Evolutionary conservation across 2,329 filamentous ascomycete species (phyloP).

Genomic region (Cylindrodendrum hubeiense): DNA sequence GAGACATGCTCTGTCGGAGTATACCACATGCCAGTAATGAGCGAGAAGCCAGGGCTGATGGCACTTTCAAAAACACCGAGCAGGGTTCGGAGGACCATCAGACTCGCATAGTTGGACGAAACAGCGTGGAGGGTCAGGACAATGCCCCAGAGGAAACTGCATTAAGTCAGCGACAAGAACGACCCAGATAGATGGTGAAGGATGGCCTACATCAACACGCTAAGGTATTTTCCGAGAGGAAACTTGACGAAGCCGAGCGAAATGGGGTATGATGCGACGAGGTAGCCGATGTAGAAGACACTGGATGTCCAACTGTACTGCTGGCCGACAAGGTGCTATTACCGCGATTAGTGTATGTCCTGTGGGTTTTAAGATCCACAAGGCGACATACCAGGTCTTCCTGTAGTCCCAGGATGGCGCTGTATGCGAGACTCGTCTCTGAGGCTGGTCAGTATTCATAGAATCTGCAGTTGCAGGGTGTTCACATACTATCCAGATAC

Average conservation of each 20-base stretch:
- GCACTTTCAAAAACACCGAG: slow-evolving; percentile 44
- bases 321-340: slow-evolving; percentile 39
- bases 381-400: slow-evolving; percentile 11
- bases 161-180: not conserved
- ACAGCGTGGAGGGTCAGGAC: slow-evolving; percentile 51
- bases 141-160: slow-evolving; percentile 45
- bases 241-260: slow-evolving; percentile 35
- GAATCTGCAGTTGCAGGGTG: too few relatives aligned
- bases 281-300: slow-evolving; percentile 64
- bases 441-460: not conserved
- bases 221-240: slow-evolving; percentile 38
- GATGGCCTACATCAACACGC: slow-evolving; percentile 28
- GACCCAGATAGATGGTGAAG: not conserved
- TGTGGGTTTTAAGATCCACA: not conserved
- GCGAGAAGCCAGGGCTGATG: slow-evolving; percentile 41
- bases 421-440: slow-evolving; percentile 31
- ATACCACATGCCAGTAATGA: slow-evolving; percentile 48
- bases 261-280: slow-evolving; percentile 44
- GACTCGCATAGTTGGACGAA: slow-evolving; percentile 47
- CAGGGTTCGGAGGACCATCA: slow-evolving; percentile 42
- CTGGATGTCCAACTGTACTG: slow-evolving; percentile 62
- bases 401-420: slow-evolving; percentile 23
- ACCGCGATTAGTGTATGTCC: not conserved
- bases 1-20: slow-evolving; percentile 44
- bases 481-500: slow-evolving; percentile 24